Conservation (phyloP, 768 basidiomycete genomes). For the Paxillus rubicundulus region DNA sequence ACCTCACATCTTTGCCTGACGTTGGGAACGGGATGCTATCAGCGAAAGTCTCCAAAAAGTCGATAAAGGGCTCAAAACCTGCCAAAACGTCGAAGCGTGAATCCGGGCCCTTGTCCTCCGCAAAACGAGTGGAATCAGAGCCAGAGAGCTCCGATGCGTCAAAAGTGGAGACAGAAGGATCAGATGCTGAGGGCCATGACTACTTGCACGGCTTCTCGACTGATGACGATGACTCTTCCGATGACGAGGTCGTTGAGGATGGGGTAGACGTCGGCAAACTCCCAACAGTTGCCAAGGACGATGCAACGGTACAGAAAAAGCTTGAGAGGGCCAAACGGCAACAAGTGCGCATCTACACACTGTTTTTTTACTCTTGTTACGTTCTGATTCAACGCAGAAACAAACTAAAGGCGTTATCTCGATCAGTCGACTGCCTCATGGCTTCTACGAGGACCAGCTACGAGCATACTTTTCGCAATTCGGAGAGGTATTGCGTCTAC, state of each 20-base stretch:
- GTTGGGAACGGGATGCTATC: background rate
- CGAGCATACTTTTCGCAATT: constrained; percentile 93
- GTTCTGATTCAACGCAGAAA: constrained; percentile 32
- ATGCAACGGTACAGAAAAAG: constrained; percentile 68
- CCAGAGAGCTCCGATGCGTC: background rate
- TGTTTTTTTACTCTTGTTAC: background rate
- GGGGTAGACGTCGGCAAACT: constrained; percentile 70
- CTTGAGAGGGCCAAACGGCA: constrained; percentile 60
- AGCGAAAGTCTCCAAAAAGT: constrained; percentile 6
- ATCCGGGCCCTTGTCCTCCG: constrained; percentile 8
- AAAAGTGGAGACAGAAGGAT: constrained; percentile 1
- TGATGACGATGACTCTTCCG: constrained; percentile 73
- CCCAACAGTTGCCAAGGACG: constrained; percentile 88
- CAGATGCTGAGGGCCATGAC: constrained; percentile 34
- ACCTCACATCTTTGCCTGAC: too few species aligned
- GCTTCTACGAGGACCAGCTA: constrained; percentile 96
- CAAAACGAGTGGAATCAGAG: background rate
- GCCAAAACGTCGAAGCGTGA: constrained; percentile 10
- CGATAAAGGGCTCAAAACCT: constrained; percentile 18
- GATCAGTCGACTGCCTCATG: constrained; percentile 91
- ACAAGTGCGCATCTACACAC: constrained; percentile 51
- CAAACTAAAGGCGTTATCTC: constrained; percentile 81
- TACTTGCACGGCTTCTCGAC: constrained; percentile 73
- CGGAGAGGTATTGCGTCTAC: constrained; percentile 81
- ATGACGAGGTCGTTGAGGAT: constrained; percentile 65